Percentiles rank a stretch among this genome's conserved stretches.
These are phyloP conservation scores for Cryptosporidium tyzzeri DNA, from an alignment of 169 alveolate genomes.

Conservation along the genomic window DNA sequence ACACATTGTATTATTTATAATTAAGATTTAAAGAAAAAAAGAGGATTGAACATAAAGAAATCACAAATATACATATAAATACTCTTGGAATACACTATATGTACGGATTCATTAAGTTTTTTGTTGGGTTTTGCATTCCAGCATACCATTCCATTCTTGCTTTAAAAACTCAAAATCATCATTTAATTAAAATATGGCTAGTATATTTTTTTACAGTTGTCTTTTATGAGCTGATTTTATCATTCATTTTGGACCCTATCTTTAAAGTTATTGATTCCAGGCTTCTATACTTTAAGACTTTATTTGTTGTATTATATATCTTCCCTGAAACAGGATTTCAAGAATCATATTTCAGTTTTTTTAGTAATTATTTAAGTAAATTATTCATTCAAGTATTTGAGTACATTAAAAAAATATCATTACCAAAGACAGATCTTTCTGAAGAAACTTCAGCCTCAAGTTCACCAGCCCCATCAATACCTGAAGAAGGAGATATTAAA, in stretches of 20 bases:
- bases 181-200: slow-evolving; percentile 43
- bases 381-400: neutral
- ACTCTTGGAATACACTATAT: neutral
- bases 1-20: neutral
- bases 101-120: neutral
- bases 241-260: slow-evolving; percentile 19
- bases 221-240: slow-evolving; percentile 12
- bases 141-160: slow-evolving; percentile 33
- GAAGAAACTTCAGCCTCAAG: slow-evolving; percentile 23
- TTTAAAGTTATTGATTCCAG: slow-evolving; percentile 4
- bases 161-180: slow-evolving; percentile 2
- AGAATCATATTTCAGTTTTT: slow-evolving; percentile 45
- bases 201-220: slow-evolving; percentile 23
- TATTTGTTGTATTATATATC: slow-evolving; percentile 21
- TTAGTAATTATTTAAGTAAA: neutral
- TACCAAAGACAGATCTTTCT: neutral
- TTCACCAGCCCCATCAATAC: slow-evolving; percentile 53
- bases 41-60: neutral
- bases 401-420: too few species aligned
- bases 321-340: slow-evolving; percentile 52
- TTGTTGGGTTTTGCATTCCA: slow-evolving; percentile 47
- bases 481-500: slow-evolving; percentile 65
- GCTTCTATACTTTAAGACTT: slow-evolving; percentile 8
- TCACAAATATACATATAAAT: neutral
- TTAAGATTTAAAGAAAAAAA: neutral